phyloP scores from a whole-genome alignment of 2,329 filamentous ascomycete species.

The Neofusicoccum kwambonambiense region DNA sequence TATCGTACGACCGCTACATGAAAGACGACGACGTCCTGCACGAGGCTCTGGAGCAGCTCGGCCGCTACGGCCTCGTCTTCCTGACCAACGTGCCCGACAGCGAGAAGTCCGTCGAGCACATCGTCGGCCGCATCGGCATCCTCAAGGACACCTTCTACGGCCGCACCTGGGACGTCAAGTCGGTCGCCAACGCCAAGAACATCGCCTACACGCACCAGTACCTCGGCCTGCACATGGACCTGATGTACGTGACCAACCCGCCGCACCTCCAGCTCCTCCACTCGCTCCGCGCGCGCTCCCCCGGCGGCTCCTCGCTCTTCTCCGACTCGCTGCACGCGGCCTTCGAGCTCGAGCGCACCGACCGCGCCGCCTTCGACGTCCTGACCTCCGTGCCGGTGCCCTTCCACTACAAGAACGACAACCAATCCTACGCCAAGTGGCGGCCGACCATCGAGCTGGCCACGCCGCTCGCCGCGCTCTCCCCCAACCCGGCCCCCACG shows the following conservation, averaged over 20 bases:
- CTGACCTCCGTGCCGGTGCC: conserved; percentile 50
- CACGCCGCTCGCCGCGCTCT: background rate
- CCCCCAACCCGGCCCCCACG: background rate
- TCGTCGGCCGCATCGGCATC: conserved; percentile 72
- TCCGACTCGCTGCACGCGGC: conserved; percentile 70
- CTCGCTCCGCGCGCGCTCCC: conserved; percentile 76
- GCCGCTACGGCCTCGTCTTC: conserved; percentile 71
- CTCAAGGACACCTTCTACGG: conserved; percentile 91
- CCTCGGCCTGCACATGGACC: conserved; percentile 88
- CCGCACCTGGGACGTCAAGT: conserved; percentile 82
- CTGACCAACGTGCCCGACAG: conserved; percentile 70
- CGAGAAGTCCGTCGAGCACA: conserved; percentile 62
- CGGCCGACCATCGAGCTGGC: conserved; percentile 56
- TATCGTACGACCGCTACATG: conserved; percentile 74
- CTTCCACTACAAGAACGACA: conserved; percentile 68
- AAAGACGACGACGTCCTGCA: conserved; percentile 56
- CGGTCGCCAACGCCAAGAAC: conserved; percentile 80
- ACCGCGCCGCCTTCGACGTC: conserved; percentile 30
- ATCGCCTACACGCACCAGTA: conserved; percentile 81
- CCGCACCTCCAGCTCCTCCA: conserved; percentile 86
- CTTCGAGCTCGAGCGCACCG: conserved; percentile 32
- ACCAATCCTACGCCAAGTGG: conserved; percentile 60
- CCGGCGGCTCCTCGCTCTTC: conserved; percentile 84
- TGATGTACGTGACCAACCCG: conserved; percentile 69
- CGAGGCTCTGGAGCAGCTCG: conserved; percentile 61